Evolutionary conservation across 306 rosid genomes (phyloP).

Genomic region (Medicago ruthenica): DNA sequence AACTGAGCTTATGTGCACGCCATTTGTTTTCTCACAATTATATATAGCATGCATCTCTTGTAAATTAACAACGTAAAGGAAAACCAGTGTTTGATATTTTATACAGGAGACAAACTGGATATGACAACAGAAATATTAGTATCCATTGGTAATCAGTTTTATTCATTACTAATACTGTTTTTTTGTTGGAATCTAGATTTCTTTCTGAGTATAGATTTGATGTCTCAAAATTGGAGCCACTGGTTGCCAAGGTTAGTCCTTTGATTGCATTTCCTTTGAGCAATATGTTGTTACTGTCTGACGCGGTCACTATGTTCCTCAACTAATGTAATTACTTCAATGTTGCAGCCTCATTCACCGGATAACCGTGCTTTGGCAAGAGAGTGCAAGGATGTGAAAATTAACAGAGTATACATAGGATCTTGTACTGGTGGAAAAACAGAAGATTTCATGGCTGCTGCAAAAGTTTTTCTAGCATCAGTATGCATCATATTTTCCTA

Average conservation of each 20-base stretch:
- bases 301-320: conserved; percentile 1
- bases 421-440: conserved; percentile 98
- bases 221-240: conserved; percentile 83
- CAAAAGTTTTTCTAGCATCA: conserved; percentile 80
- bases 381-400: conserved; percentile 95
- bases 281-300: neutral
- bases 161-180: conserved; percentile 25
- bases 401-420: conserved; percentile 89
- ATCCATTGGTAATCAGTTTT: conserved; percentile 17
- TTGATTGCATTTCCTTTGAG: conserved; percentile 23
- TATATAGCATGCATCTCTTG: conserved; percentile 12
- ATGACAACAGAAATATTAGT: neutral
- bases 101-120: conserved; percentile 29
- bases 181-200: conserved; percentile 58
- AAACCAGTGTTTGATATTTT: neutral
- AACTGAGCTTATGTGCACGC: conserved; percentile 14
- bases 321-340: conserved; percentile 31
- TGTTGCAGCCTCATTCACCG: conserved; percentile 95
- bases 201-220: conserved; percentile 84
- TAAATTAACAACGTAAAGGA: neutral
- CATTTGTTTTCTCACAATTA: neutral
- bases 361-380: conserved; percentile 96
- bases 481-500: conserved; percentile 53
- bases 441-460: conserved; percentile 87
- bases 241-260: conserved; percentile 81